Percentiles rank a stretch among this genome's conserved stretches.
Conservation (phyloP, 2,329 filamentous ascomycete genomes). For the Mycogone perniciosa region DNA sequence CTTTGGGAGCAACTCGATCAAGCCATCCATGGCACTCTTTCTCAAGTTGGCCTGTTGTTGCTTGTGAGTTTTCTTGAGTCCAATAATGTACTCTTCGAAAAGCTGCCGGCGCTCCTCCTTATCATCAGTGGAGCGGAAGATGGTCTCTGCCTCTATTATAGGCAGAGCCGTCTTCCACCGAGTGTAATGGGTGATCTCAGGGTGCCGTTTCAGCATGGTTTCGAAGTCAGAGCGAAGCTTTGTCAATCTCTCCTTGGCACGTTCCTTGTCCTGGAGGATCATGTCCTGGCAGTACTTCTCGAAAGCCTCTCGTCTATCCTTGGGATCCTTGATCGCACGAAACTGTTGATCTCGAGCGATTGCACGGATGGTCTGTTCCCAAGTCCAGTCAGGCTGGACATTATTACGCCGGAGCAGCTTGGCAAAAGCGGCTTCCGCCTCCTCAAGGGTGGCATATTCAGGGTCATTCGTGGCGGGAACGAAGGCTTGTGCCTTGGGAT, state of each 20-base stretch:
- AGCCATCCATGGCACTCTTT: slow-evolving; percentile 76
- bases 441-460: slow-evolving; percentile 72
- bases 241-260: slow-evolving; percentile 83
- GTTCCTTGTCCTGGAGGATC: slow-evolving; percentile 86
- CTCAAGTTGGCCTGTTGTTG: slow-evolving; percentile 68
- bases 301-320: slow-evolving; percentile 83
- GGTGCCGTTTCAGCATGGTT: slow-evolving; percentile 91
- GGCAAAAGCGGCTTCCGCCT: slow-evolving; percentile 87
- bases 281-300: slow-evolving; percentile 92
- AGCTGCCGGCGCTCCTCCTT: slow-evolving; percentile 83
- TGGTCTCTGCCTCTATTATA: slow-evolving; percentile 90
- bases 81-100: slow-evolving; percentile 86
- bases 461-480: slow-evolving; percentile 63
- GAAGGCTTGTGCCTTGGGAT: slow-evolving; percentile 51
- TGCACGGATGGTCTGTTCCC: slow-evolving; percentile 80
- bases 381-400: slow-evolving; percentile 86
- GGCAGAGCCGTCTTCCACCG: slow-evolving; percentile 94
- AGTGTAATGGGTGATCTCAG: slow-evolving; percentile 94
- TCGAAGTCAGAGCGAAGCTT: slow-evolving; percentile 93
- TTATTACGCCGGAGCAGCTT: slow-evolving; percentile 81
- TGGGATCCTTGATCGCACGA: slow-evolving; percentile 85
- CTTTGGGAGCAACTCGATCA: slow-evolving; percentile 69
- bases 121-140: slow-evolving; percentile 84
- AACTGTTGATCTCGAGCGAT: slow-evolving; percentile 90
- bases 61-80: slow-evolving; percentile 72